Percentiles rank a stretch among this genome's conserved stretches.
Evolutionary conservation across 2,329 filamentous ascomycete genomes (phyloP).

Genomic region (Pseudopyrenochaeta lycopersici): DNA sequence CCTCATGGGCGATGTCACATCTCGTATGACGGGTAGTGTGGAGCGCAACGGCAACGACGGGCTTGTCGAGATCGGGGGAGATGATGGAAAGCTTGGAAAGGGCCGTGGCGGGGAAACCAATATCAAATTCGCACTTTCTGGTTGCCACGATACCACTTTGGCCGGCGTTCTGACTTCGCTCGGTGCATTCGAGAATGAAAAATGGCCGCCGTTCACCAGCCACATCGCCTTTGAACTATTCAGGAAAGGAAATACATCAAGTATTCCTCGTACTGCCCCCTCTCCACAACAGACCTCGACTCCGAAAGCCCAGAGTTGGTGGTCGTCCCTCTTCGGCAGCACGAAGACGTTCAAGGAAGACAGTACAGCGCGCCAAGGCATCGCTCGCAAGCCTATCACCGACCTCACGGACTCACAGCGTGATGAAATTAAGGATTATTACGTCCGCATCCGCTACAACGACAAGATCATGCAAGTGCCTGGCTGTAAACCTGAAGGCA

Average conservation of each 20-base stretch:
- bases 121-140: constrained; percentile 80
- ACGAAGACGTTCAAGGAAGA: constrained; percentile 16
- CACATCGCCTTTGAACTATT: constrained; percentile 94
- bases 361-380: constrained; percentile 47
- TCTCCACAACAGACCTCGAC: constrained; percentile 8
- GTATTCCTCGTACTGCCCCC: constrained; percentile 6
- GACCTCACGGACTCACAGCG: constrained; percentile 67
- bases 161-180: constrained; percentile 80
- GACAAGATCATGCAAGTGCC: constrained; percentile 83
- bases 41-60: constrained; percentile 48
- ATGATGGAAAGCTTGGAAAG: constrained; percentile 44
- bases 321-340: constrained; percentile 47
- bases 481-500: constrained; percentile 78
- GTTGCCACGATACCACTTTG: constrained; percentile 94
- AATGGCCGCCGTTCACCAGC: constrained; percentile 94
- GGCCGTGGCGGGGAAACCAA: constrained; percentile 59
- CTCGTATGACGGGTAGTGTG: constrained; percentile 53
- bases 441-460: constrained; percentile 90
- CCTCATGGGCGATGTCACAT: constrained; percentile 82
- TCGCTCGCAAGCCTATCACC: constrained; percentile 68
- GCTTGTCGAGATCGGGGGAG: constrained; percentile 51
- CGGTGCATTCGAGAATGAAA: constrained; percentile 75
- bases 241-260: constrained; percentile 56
- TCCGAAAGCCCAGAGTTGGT: constrained; percentile 43
- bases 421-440: constrained; percentile 75